A percentile compares a stretch with the other conserved stretches of the same genome.
Conservation (phyloP, 2,329 filamentous ascomycete species). For the Pseudogymnoascus sp. region DNA sequence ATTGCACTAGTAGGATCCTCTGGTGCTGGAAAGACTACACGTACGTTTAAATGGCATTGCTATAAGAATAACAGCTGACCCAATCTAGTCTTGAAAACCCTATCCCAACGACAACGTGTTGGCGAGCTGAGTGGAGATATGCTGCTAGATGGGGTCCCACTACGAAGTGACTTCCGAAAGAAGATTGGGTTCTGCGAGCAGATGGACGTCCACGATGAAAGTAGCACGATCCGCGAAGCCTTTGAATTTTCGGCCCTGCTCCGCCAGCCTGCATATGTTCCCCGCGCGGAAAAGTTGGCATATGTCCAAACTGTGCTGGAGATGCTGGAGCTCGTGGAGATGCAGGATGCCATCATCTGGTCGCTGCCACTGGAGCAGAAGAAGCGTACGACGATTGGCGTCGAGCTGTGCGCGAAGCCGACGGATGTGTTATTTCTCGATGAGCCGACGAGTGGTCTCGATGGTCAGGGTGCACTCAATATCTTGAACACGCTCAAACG, state of each 20-base stretch:
- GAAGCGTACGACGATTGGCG: constrained; percentile 54
- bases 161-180: constrained; percentile 76
- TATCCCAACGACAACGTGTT: constrained; percentile 79
- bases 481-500: constrained; percentile 54
- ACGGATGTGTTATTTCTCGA: constrained; percentile 54
- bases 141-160: constrained; percentile 54
- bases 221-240: constrained; percentile 79
- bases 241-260: constrained; percentile 82
- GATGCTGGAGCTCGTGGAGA: constrained; percentile 59
- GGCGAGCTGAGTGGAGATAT: constrained; percentile 82
- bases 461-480: constrained; percentile 55
- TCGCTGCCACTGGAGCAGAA: constrained; percentile 54
- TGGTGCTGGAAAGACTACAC: constrained; percentile 70
- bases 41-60: not conserved
- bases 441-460: constrained; percentile 53
- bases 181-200: constrained; percentile 72
- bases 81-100: constrained; percentile 65
- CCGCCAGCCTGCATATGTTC: constrained; percentile 66
- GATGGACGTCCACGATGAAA: constrained; percentile 79
- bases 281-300: constrained; percentile 69
- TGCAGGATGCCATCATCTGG: constrained; percentile 55
- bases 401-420: constrained; percentile 47
- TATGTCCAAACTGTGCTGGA: constrained; percentile 69
- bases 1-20: constrained; percentile 51
- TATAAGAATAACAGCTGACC: not conserved